These are phyloP conservation scores for Trichopus zeylanicus DNA, from an alignment of 116 monocot species.

Conservation along the genomic window DNA sequence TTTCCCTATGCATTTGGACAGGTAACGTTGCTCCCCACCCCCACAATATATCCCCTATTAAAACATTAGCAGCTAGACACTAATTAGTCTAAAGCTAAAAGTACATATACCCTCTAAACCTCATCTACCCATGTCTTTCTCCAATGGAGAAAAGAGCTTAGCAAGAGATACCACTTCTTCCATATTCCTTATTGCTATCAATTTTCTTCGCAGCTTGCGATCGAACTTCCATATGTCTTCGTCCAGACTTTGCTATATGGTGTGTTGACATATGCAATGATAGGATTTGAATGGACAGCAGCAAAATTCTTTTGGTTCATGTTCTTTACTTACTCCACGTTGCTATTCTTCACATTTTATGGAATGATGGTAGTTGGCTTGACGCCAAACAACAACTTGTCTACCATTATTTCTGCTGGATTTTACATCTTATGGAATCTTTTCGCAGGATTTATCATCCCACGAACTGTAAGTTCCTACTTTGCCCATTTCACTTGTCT, in stretches of 20 bases:
- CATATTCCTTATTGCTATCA: neutral
- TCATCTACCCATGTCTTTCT: no score
- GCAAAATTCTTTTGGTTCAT: conserved; percentile 64
- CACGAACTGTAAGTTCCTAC: conserved; percentile 29
- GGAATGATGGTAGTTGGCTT: conserved; percentile 66
- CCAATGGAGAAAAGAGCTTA: no score
- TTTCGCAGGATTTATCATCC: conserved; percentile 62
- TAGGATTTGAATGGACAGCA: conserved; percentile 43
- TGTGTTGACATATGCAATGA: conserved; percentile 36
- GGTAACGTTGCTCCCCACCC: no score
- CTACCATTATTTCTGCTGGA: conserved; percentile 50
- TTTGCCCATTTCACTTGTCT: no score
- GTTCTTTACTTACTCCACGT: conserved; percentile 48
- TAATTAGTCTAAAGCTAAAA: no score
- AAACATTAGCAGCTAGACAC: no score
- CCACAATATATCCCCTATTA: no score
- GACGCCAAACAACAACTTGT: conserved; percentile 61
- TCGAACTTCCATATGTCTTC: conserved; percentile 51
- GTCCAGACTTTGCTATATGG: conserved; percentile 37
- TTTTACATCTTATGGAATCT: conserved; percentile 55
- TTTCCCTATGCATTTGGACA: conserved; percentile 70
- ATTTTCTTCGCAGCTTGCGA: conserved; percentile 45
- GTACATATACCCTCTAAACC: no score
- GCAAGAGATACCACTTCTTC: no score
- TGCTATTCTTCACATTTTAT: conserved; percentile 65